Percentiles rank a stretch among this genome's conserved stretches.
These are phyloP conservation scores for Dactylellina sp. DNA, from an alignment of 2,329 filamentous ascomycete genomes.

Conservation along the genomic window DNA sequence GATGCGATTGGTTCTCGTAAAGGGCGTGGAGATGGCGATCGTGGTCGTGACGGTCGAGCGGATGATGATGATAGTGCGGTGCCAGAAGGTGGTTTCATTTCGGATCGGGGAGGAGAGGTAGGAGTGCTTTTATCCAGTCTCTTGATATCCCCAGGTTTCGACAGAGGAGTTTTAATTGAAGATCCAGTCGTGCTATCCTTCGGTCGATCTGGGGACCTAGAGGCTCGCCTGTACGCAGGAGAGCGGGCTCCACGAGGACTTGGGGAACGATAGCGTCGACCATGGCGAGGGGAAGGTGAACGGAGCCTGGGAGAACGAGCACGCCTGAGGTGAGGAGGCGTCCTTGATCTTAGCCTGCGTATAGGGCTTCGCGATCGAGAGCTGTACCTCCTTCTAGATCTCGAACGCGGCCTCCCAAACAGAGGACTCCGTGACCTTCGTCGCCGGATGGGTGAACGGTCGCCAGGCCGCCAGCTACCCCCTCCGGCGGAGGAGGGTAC, in stretches of 20 bases:
- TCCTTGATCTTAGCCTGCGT: conserved; percentile 27
- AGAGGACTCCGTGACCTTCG: conserved; percentile 47
- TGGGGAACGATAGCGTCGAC: conserved; percentile 32
- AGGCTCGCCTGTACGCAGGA: conserved; percentile 32
- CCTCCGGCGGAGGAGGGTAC: conserved; percentile 57
- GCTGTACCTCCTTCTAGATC: conserved; percentile 39
- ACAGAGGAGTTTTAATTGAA: conserved; percentile 28
- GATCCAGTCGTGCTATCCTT: conserved; percentile 47
- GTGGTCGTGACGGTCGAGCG: conserved; percentile 55
- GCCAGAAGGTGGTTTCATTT: conserved; percentile 22
- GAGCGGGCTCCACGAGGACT: conserved; percentile 42
- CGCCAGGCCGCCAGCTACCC: conserved; percentile 58
- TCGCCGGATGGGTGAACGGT: conserved; percentile 43
- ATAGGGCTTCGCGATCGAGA: conserved; percentile 34
- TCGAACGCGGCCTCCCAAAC: conserved; percentile 46
- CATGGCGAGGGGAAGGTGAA: conserved; percentile 36
- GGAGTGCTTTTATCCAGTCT: conserved; percentile 47
- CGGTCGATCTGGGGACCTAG: conserved; percentile 34
- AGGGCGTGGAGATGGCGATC: conserved; percentile 58
- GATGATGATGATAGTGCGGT: conserved; percentile 1
- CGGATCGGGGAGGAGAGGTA: conserved; percentile 34
- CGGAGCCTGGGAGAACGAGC: conserved; percentile 35
- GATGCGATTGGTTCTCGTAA: conserved; percentile 42
- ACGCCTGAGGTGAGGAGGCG: conserved; percentile 30
- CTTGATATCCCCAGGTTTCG: conserved; percentile 21